These are phyloP conservation scores for Didymellaceae sp. DNA, from an alignment of 2,329 filamentous ascomycete species.

Conservation along the genomic window DNA sequence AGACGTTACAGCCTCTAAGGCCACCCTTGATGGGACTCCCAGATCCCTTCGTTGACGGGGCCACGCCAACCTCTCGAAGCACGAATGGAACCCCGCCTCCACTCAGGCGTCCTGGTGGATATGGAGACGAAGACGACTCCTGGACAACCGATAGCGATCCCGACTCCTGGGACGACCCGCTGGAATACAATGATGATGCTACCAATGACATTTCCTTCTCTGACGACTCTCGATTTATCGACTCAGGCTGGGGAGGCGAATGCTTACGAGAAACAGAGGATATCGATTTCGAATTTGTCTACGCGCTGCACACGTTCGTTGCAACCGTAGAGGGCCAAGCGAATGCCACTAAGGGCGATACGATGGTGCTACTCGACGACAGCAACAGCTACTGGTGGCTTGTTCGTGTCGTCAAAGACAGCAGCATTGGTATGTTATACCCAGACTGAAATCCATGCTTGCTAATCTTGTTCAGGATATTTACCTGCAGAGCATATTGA, in stretches of 20 bases:
- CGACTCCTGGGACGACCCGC: conserved; percentile 45
- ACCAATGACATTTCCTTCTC: conserved; percentile 63
- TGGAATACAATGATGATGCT: conserved; percentile 61
- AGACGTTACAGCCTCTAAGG: conserved; percentile 51
- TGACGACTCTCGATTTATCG: conserved; percentile 68
- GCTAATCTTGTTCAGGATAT: conserved; percentile 70
- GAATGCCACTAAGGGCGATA: conserved; percentile 97
- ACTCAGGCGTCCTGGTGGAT: conserved; percentile 4
- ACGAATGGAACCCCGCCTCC: conserved; percentile 22
- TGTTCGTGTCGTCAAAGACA: conserved; percentile 95
- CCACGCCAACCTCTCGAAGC: conserved; percentile 5
- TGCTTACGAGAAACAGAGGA: conserved; percentile 96
- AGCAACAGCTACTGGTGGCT: conserved; percentile 99
- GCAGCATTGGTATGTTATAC: conserved; percentile 74
- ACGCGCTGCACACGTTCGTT: conserved; percentile 96
- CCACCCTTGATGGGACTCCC: conserved; percentile 43
- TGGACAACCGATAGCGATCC: conserved; percentile 50
- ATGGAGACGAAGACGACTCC: conserved; percentile 27
- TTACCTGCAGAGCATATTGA: conserved; percentile 98
- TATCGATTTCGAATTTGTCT: conserved; percentile 99
- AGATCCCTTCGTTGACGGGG: conserved; percentile 22
- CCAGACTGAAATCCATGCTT: not conserved
- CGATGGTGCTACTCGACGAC: conserved; percentile 97
- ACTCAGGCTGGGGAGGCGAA: conserved; percentile 76
- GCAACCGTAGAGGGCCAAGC: conserved; percentile 98